Evolutionary conservation across 371 early-diverging fungal genomes (phyloP).

Genomic region (Fennellomyces sp.): DNA sequence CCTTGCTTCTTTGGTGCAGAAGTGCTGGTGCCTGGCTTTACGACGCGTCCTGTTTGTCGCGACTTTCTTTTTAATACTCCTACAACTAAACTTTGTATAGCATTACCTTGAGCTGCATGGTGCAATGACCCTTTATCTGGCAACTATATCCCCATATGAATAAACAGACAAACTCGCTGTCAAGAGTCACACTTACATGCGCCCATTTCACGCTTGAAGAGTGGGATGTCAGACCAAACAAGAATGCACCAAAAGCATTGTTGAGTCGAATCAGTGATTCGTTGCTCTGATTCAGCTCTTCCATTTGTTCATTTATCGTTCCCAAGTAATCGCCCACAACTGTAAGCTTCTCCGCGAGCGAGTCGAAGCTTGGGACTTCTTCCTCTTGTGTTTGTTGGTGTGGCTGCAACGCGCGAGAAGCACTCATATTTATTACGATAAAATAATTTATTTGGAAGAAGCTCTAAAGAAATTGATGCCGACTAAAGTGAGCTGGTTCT

Average conservation of each 20-base stretch:
- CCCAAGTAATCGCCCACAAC: constrained; percentile 15
- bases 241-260: constrained; percentile 38
- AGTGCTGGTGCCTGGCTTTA: constrained; percentile 1
- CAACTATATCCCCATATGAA: no score
- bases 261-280: constrained; percentile 35
- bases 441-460: constrained; percentile 7
- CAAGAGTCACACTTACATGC: no score
- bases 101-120: no score
- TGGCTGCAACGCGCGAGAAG: background rate
- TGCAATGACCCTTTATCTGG: no score
- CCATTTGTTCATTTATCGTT: constrained; percentile 26
- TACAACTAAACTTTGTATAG: background rate
- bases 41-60: background rate
- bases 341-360: constrained; percentile 18
- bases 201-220: constrained; percentile 25
- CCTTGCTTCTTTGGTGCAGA: background rate
- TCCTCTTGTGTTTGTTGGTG: background rate
- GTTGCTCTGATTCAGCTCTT: constrained; percentile 27
- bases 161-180: no score
- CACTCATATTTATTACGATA: background rate
- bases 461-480: constrained; percentile 57
- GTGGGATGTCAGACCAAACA: constrained; percentile 37
- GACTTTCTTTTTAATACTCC: background rate
- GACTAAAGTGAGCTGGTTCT: constrained; percentile 53
- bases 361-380: constrained; percentile 12